Conservation (phyloP, 805 yeast genomes). For the Cyberlindnera euphorbiiphila region DNA sequence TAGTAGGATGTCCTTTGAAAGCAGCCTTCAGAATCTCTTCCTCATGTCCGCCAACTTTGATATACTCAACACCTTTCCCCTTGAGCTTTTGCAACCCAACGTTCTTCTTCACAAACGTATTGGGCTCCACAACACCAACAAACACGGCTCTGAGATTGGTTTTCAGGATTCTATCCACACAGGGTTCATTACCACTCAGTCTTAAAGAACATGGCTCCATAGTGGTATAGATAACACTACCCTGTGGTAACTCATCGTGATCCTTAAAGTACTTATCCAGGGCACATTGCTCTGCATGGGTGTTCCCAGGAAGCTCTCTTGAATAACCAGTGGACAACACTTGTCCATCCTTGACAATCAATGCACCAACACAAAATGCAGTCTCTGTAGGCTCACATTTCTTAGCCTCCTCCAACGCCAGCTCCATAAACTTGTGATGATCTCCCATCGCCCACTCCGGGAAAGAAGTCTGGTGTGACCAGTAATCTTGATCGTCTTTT, state of each 20-base stretch:
- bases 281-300: constrained; percentile 97
- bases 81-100: constrained; percentile 53
- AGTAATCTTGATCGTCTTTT: constrained; percentile 31
- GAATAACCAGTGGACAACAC: constrained; percentile 83
- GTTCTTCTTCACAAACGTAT: constrained; percentile 79
- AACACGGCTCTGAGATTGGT: constrained; percentile 64
- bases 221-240: constrained; percentile 84
- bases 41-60: constrained; percentile 82
- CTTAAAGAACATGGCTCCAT: constrained; percentile 96
- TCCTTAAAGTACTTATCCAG: constrained; percentile 60
- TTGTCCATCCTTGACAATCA: constrained; percentile 58
- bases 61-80: constrained; percentile 60
- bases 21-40: constrained; percentile 67
- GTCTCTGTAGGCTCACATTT: constrained; percentile 80
- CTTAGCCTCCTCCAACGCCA: constrained; percentile 74
- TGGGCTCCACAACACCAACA: constrained; percentile 92
- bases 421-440: constrained; percentile 59
- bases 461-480: constrained; percentile 26
- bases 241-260: constrained; percentile 51
- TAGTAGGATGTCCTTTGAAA: constrained; percentile 50
- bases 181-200: constrained; percentile 85
- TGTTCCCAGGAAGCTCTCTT: constrained; percentile 88
- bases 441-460: constrained; percentile 48
- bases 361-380: constrained; percentile 94
- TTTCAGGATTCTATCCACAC: constrained; percentile 72